phyloP scores from a whole-genome alignment of 768 basidiomycete species.

The Mycena chlorophos region DNA sequence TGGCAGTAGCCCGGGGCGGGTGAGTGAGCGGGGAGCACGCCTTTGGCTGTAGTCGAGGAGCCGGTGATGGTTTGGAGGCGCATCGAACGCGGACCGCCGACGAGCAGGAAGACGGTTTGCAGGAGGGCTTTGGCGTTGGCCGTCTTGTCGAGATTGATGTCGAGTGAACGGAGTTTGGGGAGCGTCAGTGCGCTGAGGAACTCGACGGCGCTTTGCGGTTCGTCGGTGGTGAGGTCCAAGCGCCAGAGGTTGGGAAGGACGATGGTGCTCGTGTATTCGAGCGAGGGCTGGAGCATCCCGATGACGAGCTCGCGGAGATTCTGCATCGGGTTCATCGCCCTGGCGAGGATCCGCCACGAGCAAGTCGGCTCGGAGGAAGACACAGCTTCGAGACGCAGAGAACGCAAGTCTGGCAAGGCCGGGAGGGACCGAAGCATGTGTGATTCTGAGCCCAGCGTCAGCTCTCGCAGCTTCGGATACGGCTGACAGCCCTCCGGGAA shows the following conservation, averaged over 20 bases:
- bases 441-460: neutral
- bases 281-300: slow-evolving; percentile 4
- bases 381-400: neutral
- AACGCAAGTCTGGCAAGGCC: slow-evolving; percentile 4
- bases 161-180: neutral
- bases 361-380: neutral
- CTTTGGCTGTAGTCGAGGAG: neutral
- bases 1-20: neutral
- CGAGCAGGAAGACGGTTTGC: neutral
- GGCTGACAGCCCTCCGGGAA: neutral
- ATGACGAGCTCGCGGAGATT: slow-evolving; percentile 4
- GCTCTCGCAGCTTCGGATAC: slow-evolving; percentile 8
- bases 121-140: neutral
- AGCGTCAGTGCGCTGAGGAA: neutral
- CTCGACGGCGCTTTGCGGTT: neutral
- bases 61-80: slow-evolving; percentile 1
- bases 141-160: neutral
- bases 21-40: neutral
- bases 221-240: neutral
- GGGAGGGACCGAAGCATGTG: neutral
- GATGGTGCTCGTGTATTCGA: neutral
- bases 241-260: slow-evolving; percentile 2
- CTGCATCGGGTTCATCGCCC: neutral
- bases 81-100: slow-evolving; percentile 3
- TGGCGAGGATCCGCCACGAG: slow-evolving; percentile 1